Conservation (phyloP, 1,284 basidiomycete species). For the Volvariella volvacea region DNA sequence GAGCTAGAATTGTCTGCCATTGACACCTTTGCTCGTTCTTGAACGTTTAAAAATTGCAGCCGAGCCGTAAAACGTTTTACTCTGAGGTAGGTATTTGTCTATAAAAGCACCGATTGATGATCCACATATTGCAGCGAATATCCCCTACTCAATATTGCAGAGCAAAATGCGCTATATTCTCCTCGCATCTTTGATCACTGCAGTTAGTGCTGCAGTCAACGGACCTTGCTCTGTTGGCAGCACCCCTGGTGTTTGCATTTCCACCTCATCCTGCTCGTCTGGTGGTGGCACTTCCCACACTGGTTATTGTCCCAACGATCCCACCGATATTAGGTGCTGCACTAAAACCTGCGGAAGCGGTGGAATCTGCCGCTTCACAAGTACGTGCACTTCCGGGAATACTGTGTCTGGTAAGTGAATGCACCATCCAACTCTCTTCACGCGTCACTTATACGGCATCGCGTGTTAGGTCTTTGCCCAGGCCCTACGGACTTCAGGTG, state of each 20-base stretch:
- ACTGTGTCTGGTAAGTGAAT: slow-evolving; percentile 7
- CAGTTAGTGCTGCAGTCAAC: slow-evolving; percentile 15
- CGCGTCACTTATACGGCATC: not conserved
- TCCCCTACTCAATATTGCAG: no score
- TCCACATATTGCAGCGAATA: no score
- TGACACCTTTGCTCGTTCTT: no score
- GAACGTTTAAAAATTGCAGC: no score
- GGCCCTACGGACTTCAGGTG: slow-evolving; percentile 17
- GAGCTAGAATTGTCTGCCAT: no score
- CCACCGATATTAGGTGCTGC: slow-evolving; percentile 18
- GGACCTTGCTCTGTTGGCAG: slow-evolving; percentile 16
- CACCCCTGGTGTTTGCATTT: slow-evolving; percentile 17
- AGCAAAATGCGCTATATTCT: slow-evolving; percentile 4
- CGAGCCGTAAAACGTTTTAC: no score
- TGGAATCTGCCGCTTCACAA: slow-evolving; percentile 16
- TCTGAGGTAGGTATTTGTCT: no score
- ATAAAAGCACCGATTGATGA: no score
- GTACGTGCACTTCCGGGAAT: slow-evolving; percentile 1
- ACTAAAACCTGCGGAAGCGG: slow-evolving; percentile 18
- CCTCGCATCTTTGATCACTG: slow-evolving; percentile 7
- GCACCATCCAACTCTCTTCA: not conserved
- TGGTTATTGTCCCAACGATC: slow-evolving; percentile 20
- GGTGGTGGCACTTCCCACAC: slow-evolving; percentile 16
- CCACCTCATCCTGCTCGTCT: slow-evolving; percentile 15
- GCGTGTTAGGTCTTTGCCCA: slow-evolving; percentile 16